Evolutionary conservation across 2,329 filamentous ascomycete genomes (phyloP).

Genomic region (Pseudocercospora fijiensis): DNA sequence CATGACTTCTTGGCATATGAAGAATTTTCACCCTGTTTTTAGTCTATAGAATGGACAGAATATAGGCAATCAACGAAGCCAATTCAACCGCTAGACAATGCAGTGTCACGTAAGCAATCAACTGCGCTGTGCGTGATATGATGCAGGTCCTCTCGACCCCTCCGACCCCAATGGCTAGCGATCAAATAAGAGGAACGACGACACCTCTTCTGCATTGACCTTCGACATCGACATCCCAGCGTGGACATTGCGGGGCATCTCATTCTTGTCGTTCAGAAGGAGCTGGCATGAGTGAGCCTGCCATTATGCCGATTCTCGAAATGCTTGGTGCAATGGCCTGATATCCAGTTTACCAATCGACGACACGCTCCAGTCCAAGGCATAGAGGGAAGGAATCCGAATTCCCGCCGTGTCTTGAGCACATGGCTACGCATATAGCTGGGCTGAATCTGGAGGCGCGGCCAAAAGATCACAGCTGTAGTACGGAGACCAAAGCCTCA

Average conservation of each 20-base stretch:
- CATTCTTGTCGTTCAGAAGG: no score
- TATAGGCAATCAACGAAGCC: no score
- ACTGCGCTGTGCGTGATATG: no score
- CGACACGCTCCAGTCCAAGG: background rate
- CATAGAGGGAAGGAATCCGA: background rate
- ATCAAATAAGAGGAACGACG: constrained; percentile 15
- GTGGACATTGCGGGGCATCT: background rate
- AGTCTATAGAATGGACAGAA: no score
- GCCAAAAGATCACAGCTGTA: background rate
- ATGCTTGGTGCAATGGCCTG: background rate
- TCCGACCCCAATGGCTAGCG: constrained; percentile 15
- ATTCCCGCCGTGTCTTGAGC: no score
- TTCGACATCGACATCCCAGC: constrained; percentile 13
- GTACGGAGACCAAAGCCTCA: background rate
- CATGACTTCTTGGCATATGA: no score
- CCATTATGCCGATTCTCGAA: background rate
- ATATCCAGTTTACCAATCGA: background rate
- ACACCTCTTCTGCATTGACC: constrained; percentile 12
- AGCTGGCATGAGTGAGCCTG: background rate
- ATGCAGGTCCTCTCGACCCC: constrained; percentile 2
- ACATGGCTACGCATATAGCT: no score
- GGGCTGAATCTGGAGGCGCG: no score
- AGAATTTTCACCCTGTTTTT: no score
- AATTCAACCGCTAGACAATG: no score
- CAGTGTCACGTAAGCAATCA: no score